Conservation (phyloP, 345 rosid species). For the Gossypium ekmanianum region DNA sequence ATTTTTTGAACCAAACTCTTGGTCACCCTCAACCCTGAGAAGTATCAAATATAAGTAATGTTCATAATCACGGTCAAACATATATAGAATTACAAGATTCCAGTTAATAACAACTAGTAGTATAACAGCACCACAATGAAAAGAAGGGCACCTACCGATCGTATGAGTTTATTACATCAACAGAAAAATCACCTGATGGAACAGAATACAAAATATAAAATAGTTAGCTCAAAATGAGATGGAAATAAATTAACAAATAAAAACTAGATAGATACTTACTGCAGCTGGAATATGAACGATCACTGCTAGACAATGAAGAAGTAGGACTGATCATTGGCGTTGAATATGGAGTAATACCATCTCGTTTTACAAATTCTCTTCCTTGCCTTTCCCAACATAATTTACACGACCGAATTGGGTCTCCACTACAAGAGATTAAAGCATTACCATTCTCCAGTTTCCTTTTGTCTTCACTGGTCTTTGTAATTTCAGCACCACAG, state of each 20-base stretch:
- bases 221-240: constrained; percentile 20
- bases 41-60: constrained; percentile 6
- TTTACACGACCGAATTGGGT: constrained; percentile 36
- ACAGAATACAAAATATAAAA: constrained; percentile 14
- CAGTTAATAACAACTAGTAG: not conserved
- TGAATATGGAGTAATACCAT: constrained; percentile 24
- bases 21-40: constrained; percentile 52
- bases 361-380: constrained; percentile 24
- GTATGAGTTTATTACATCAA: constrained; percentile 52
- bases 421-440: constrained; percentile 31
- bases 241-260: not conserved
- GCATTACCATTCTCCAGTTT: constrained; percentile 29
- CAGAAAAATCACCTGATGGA: constrained; percentile 66
- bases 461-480: constrained; percentile 29
- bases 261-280: constrained; percentile 33
- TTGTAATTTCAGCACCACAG: constrained; percentile 39
- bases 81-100: constrained; percentile 1
- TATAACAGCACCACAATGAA: constrained; percentile 5
- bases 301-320: constrained; percentile 56
- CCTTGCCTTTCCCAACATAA: constrained; percentile 49
- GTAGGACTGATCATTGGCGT: constrained; percentile 58
- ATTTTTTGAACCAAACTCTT: constrained; percentile 40
- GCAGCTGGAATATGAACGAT: constrained; percentile 63
- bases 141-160: constrained; percentile 40
- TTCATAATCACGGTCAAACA: not conserved